Percentiles rank a stretch among this genome's conserved stretches.
Evolutionary conservation across 371 early-diverging fungal genomes (phyloP).

Genomic region (Syncephalastrum contaminatum): DNA sequence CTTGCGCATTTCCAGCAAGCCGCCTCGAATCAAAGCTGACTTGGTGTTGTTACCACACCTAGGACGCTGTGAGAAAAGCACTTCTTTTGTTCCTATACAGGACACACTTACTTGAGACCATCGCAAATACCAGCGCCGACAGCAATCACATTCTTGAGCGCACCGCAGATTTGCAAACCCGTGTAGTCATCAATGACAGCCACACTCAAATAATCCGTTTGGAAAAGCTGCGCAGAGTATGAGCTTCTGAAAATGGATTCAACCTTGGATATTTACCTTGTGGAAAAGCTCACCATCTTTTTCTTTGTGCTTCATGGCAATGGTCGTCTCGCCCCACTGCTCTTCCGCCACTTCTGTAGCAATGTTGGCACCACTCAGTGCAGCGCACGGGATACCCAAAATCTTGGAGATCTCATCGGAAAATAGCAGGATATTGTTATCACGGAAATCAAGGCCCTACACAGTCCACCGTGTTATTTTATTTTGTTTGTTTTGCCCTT

Average conservation of each 20-base stretch:
- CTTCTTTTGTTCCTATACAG: slow-evolving; percentile 39
- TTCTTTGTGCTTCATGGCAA: slow-evolving; percentile 60
- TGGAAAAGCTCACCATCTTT: slow-evolving; percentile 80
- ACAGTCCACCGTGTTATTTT: neutral
- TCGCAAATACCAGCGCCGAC: slow-evolving; percentile 96
- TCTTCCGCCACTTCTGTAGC: slow-evolving; percentile 93
- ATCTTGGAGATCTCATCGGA: slow-evolving; percentile 20
- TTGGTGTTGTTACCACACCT: slow-evolving; percentile 91
- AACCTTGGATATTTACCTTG: slow-evolving; percentile 22
- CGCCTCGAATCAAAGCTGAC: slow-evolving; percentile 95
- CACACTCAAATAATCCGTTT: slow-evolving; percentile 76
- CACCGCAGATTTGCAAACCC: slow-evolving; percentile 97
- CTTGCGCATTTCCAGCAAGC: slow-evolving; percentile 94
- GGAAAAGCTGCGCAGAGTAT: slow-evolving; percentile 18
- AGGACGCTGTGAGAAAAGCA: neutral
- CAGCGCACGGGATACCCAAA: slow-evolving; percentile 71
- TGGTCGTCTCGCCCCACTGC: slow-evolving; percentile 91
- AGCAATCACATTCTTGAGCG: slow-evolving; percentile 97
- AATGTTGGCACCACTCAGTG: slow-evolving; percentile 97
- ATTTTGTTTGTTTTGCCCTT: neutral
- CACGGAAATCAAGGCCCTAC: slow-evolving; percentile 27
- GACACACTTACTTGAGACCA: slow-evolving; percentile 77
- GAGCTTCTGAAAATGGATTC: neutral
- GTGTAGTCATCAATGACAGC: slow-evolving; percentile 80
- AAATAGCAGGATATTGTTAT: slow-evolving; percentile 17